These are phyloP conservation scores for Trifolium pratense DNA, from an alignment of 306 rosid species.

Conservation along the genomic window DNA sequence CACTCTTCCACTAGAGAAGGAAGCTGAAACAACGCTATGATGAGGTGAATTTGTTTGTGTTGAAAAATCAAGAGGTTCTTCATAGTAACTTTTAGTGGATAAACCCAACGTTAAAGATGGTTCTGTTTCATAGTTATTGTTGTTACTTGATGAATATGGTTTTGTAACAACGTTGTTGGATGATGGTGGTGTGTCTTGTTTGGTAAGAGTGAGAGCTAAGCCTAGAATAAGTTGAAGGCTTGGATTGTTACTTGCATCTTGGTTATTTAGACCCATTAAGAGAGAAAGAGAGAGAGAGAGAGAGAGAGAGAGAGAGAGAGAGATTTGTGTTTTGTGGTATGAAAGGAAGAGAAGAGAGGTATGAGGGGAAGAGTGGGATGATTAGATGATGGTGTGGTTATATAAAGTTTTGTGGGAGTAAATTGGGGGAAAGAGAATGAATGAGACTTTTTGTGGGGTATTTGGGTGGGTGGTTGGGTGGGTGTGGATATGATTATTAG, in stretches of 20 bases:
- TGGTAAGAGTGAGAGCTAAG: constrained; percentile 49
- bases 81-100: constrained; percentile 36
- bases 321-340: background rate
- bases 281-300: background rate
- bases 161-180: constrained; percentile 25
- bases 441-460: constrained; percentile 72
- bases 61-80: constrained; percentile 47
- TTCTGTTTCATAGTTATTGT: constrained; percentile 39
- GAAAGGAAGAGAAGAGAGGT: constrained; percentile 2
- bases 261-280: constrained; percentile 63
- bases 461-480: constrained; percentile 82
- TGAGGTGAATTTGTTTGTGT: constrained; percentile 64
- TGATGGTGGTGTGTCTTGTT: constrained; percentile 34
- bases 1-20: constrained; percentile 75
- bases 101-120: constrained; percentile 80
- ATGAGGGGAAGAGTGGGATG: constrained; percentile 34
- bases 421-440: constrained; percentile 53
- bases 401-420: constrained; percentile 46
- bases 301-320: background rate
- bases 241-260: constrained; percentile 55
- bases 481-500: constrained; percentile 67
- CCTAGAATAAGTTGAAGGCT: constrained; percentile 73
- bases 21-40: constrained; percentile 75
- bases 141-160: background rate
- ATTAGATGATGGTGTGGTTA: constrained; percentile 48